These are phyloP conservation scores for Plasmodium sp. DNA, from an alignment of 169 alveolate species.

Conservation along the genomic window DNA sequence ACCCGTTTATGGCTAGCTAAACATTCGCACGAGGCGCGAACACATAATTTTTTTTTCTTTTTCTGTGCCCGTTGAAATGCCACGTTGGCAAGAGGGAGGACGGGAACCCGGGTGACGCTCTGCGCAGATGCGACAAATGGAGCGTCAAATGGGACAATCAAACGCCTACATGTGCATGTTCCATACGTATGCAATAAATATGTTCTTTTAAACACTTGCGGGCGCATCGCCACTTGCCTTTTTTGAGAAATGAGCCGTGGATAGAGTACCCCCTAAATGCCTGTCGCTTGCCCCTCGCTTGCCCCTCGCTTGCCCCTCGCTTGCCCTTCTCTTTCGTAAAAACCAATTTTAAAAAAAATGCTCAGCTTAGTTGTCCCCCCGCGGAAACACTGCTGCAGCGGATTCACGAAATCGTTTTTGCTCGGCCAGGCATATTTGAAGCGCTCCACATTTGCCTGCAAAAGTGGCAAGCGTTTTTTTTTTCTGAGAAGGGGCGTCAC, in stretches of 20 bases:
- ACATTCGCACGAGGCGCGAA: background rate
- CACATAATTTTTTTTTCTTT: background rate
- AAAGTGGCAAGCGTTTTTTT: background rate
- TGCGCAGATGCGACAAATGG: background rate
- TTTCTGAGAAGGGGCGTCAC: background rate
- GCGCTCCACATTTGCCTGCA: background rate
- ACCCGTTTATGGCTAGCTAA: background rate
- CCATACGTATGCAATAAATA: background rate
- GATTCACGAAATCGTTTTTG: constrained; percentile 8
- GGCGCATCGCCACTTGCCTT: background rate
- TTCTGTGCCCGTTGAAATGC: background rate
- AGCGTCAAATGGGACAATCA: background rate
- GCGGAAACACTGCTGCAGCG: constrained; percentile 3
- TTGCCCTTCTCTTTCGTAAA: background rate
- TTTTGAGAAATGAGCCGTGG: background rate
- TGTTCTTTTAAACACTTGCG: background rate
- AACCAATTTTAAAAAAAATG: constrained; percentile 16
- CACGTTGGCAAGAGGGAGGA: background rate
- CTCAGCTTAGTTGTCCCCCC: constrained; percentile 7
- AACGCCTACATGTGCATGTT: background rate
- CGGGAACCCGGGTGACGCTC: background rate
- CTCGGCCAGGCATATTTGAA: background rate
- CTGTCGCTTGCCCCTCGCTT: no score
- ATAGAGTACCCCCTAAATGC: background rate
- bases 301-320: no score